Percentiles rank a stretch among this genome's conserved stretches.
Conservation (phyloP, 2,329 filamentous ascomycete species). For the Apiospora sp. region DNA sequence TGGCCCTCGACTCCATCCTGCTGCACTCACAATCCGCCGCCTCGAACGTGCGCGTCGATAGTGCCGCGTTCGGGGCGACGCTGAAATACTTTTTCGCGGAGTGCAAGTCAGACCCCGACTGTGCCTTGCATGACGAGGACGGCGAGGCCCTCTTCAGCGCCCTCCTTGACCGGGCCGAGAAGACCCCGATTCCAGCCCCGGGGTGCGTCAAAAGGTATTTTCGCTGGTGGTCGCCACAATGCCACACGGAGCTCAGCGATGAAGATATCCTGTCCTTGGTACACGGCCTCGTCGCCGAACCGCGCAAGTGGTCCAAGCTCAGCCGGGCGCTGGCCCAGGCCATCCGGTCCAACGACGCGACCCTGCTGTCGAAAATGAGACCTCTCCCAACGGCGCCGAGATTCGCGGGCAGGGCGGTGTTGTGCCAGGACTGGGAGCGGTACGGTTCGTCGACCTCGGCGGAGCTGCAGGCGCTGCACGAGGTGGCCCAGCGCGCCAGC, state of each 20-base stretch:
- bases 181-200: constrained; percentile 45
- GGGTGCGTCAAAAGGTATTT: constrained; percentile 37
- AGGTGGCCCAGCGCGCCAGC: constrained; percentile 34
- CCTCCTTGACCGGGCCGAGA: constrained; percentile 41
- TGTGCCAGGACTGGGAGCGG: neutral
- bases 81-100: constrained; percentile 48
- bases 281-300: too few relatives aligned
- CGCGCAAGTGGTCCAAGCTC: neutral
- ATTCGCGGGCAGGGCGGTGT: neutral
- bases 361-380: neutral
- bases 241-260: too few relatives aligned
- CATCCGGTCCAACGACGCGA: neutral
- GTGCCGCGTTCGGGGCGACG: constrained; percentile 45
- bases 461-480: neutral
- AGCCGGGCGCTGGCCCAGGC: neutral
- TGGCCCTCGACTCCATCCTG: constrained; percentile 54
- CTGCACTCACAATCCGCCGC: constrained; percentile 49
- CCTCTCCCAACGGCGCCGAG: neutral
- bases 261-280: neutral
- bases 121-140: constrained; percentile 42
- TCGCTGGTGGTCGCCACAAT: neutral
- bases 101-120: constrained; percentile 42
- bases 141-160: constrained; percentile 35
- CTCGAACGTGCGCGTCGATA: constrained; percentile 45
- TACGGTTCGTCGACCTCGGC: too few relatives aligned